Evolutionary conservation across 2,329 filamentous ascomycete species (phyloP), one percentile per base, ranked within the genome.

Genomic region (Fusarium tricinctum): DNA sequence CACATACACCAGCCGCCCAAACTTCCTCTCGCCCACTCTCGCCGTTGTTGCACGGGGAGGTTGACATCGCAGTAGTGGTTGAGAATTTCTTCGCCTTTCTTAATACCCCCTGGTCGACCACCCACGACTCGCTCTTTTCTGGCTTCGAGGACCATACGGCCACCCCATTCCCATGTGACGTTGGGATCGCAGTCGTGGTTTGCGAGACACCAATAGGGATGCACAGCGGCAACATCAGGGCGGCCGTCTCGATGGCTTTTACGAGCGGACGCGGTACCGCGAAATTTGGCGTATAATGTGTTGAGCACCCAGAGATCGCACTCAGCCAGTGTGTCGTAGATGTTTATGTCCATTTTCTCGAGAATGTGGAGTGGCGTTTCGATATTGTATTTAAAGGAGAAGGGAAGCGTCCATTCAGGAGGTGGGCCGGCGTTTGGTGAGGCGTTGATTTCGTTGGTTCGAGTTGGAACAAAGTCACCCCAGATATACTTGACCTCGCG

Each of bases 121-220:
- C 85, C 86, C 8, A 86, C 80, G 6, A 91, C 82, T 38, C 88
- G 82, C 66, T 85, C 81, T 65, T 88, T 82, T 47, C 89, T 82
- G 3, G 88, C 87, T 83, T 83, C 88, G 62, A 96, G 87, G 35
- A 88, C 86, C 86, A 96, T 94, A 52, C 86, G 86, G 1, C 92
- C 92, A 28, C 91, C 89, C 93, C 94, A 97, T 74, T 97, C 92
- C 96, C 96, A 99, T 5, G 88, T 88, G 39, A 98, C 94, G 78
- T 97, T 97, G 10, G 96, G 96, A 76, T 97, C 90, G 80, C 96
- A 99, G 77, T 94, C 93, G 78, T 99, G 96, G 75, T 99, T 99
- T 28, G 95, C 94, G 30, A 98, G 84, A 79, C 94, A 98, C 94
- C 96, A 99, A 72, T 97, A 89, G 3, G 95, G 94, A 80, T 98